phyloP scores from a whole-genome alignment of 2,329 filamentous ascomycete species.

The Colletotrichum tofieldiae region DNA sequence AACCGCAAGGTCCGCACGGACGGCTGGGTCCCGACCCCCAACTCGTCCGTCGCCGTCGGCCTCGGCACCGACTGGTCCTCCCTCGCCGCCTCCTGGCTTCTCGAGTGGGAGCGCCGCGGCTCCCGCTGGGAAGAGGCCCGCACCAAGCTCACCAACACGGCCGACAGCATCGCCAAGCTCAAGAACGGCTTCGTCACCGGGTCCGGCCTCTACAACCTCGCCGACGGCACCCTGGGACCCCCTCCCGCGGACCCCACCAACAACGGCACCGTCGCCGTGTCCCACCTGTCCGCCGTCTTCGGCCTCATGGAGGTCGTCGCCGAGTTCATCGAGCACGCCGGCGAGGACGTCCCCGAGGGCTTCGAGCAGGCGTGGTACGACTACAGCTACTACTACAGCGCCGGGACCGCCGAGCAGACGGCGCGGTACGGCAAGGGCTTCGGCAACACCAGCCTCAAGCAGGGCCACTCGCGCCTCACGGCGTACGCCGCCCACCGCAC shows the following conservation, averaged over 20 bases:
- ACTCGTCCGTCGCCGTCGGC: conserved; percentile 62
- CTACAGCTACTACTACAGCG: conserved; percentile 73
- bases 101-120: conserved; percentile 73
- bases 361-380: conserved; percentile 72
- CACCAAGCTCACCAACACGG: conserved; percentile 64
- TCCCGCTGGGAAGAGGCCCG: conserved; percentile 67
- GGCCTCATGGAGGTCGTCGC: conserved; percentile 72
- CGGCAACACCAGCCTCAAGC: conserved; percentile 62
- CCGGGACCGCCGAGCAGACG: conserved; percentile 63
- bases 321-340: conserved; percentile 67
- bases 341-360: conserved; percentile 59
- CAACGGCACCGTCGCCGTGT: conserved; percentile 65
- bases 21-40: conserved; percentile 61
- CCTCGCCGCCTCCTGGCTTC: conserved; percentile 70
- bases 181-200: conserved; percentile 74
- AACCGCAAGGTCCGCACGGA: conserved; percentile 72
- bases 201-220: conserved; percentile 65
- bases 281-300: conserved; percentile 72
- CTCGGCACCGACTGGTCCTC: conserved; percentile 74
- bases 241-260: conserved; percentile 69
- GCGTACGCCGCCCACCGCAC: conserved; percentile 65
- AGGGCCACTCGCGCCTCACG: conserved; percentile 72
- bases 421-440: conserved; percentile 68
- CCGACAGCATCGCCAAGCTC: conserved; percentile 67
- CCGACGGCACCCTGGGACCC: conserved; percentile 65